A percentile compares a stretch with the other conserved stretches of the same genome.
Conservation (phyloP, 2,329 filamentous ascomycete species). For the Trichoderma asperellum region DNA sequence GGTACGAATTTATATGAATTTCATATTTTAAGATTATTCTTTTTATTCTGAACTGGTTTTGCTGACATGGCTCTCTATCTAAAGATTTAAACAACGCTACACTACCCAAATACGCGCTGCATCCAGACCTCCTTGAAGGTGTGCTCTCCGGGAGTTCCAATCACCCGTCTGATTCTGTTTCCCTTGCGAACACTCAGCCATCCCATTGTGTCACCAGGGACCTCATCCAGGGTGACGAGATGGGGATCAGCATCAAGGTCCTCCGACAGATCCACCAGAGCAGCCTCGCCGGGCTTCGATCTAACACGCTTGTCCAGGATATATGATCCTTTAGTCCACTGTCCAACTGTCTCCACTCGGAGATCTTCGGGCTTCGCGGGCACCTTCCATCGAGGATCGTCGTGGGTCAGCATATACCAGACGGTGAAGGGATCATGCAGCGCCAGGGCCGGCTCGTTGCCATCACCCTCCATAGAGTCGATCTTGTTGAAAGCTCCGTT, state of each 20-base stretch:
- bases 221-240: slow-evolving; percentile 50
- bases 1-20: slow-evolving; percentile 31
- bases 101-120: slow-evolving; percentile 62
- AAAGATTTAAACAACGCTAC: slow-evolving; percentile 13
- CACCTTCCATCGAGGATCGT: slow-evolving; percentile 61
- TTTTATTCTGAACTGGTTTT: slow-evolving; percentile 14
- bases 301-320: slow-evolving; percentile 74
- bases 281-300: slow-evolving; percentile 54
- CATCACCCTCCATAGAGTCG: slow-evolving; percentile 62
- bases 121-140: slow-evolving; percentile 69
- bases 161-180: slow-evolving; percentile 78
- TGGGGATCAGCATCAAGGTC: slow-evolving; percentile 47
- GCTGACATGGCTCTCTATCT: slow-evolving; percentile 30
- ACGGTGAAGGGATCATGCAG: slow-evolving; percentile 79
- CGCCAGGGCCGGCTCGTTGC: slow-evolving; percentile 61
- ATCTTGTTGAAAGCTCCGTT: slow-evolving; percentile 72
- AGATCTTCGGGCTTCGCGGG: slow-evolving; percentile 74
- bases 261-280: slow-evolving; percentile 45
- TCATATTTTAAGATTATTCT: slow-evolving; percentile 7
- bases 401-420: slow-evolving; percentile 73
- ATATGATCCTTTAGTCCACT: slow-evolving; percentile 95
- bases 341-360: slow-evolving; percentile 83
- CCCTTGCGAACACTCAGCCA: slow-evolving; percentile 78
- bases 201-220: slow-evolving; percentile 70
- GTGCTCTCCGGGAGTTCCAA: slow-evolving; percentile 68